Base-by-base conservation (phyloP, 768 basidiomycete species). In the Artomyces pyxidatus region DNA sequence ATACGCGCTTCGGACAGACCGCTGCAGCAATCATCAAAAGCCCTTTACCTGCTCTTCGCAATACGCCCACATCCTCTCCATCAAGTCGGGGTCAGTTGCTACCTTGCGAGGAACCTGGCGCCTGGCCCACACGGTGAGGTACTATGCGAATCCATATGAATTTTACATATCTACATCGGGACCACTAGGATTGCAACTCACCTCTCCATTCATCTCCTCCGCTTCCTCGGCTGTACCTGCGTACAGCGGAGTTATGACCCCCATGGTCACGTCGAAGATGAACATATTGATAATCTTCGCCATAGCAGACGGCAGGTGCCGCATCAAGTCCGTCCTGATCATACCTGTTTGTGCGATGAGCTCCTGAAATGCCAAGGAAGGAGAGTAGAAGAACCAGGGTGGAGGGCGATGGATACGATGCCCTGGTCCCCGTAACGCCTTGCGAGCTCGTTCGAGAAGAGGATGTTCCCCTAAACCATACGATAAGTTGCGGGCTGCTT, bases 401-500 rank as follows among this genome's bases (percentile, higher is more conserved):
- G 66, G 17, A 73, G 39, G 6, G 72, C 58, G 1, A 61, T 61
- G 0, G 74, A 72, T 1, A 75, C 53, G 44, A 75, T 69, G 4
- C 72, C 74, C 47, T 71, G 61, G 21, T 67, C 64, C 2, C 57
- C 65, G 54, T 72, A 74, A 39, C 71, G 58, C 22, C 68, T 57
- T 1, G 60, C 52, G n/a, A 76, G 49, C 54, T 75, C 75, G 28
- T 60, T 63, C 8, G 71, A 48, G 48, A 76, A 65, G 0, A 73
- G 58, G n/a, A 72, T 59, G 30, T 70, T 73, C 0, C 67, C 75
- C 74, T 75, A n/a, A n/a, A n/a, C n/a, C n/a, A n/a, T n/a, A 28
- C 9, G n/a, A n/a, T n/a, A n/a, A n/a, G n/a, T n/a, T n/a, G n/a
- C n/a, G n/a, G n/a, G n/a, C n/a, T n/a, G n/a, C n/a, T n/a, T n/a